Base-by-base conservation (phyloP, 208 protist genomes). In the Leishmania lainsoni region DNA sequence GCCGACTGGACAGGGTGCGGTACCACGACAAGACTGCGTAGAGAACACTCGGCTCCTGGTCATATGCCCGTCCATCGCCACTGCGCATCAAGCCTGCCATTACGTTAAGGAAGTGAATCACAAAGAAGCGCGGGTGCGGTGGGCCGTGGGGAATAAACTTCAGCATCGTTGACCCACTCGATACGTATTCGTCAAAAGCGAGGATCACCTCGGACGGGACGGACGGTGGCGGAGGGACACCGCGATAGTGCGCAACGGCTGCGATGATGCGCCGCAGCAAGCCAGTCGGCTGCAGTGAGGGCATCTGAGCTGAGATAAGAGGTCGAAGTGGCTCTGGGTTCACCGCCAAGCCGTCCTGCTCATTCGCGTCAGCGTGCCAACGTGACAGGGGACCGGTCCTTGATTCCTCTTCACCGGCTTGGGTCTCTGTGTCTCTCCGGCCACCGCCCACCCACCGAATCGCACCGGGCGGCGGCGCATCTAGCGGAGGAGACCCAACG, bases 161-260 rank as follows among this genome's bases (percentile, higher is more conserved):
- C 65, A 91, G 78, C 85, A 95, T 86, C 56, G 71, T 78, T 1
- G 81, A 88, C 22, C 92, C 92, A 17, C 80, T 66, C 63, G 83
- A 79, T 22, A 95, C 81, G 76, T 86, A 91, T 76, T 89, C 91
- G 81, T 95, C 90, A 79, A 93, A 95, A 0, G 92, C 92, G 61
- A 95, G 84, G 42, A 87, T 85, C 17, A 95, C 90, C 86, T 95
- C 92, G 1, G 81, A 83, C 1, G 85, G 86, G 63, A 93, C 92
- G 14, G 68, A 49, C 1, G 66, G 48, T 3, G 89, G 89, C 48
- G 84, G 49, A 16, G 83, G 32, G 5, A 83, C 83, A 51, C 86
- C 75, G 26, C 92, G 90, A 61, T 86, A 87, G 76, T 78, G 82
- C 20, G 87, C 85, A 5, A 95, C 86, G 52, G 81, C 58, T 45